A percentile compares a stretch with the other conserved stretches of the same genome.
phyloP scores from a whole-genome alignment of 2,329 filamentous ascomycete genomes.

The Podosphaera xanthii region DNA sequence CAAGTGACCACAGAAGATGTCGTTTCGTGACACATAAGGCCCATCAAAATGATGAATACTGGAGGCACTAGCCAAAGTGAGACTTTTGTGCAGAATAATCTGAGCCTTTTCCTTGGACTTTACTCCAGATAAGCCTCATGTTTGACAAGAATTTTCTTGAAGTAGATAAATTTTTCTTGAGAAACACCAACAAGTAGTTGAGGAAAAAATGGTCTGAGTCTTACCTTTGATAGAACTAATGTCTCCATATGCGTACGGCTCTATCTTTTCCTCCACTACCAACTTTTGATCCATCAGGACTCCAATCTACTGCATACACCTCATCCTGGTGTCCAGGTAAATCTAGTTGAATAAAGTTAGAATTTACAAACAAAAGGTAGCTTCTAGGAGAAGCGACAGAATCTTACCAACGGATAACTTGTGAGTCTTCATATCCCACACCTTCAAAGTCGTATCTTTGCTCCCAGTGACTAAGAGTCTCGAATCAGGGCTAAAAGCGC shows the following conservation, averaged over 20 bases:
- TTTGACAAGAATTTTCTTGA: too few relatives aligned
- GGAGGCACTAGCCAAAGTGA: too few relatives aligned
- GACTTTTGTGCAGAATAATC: too few relatives aligned
- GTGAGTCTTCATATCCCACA: slow-evolving; percentile 74
- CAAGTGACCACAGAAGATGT: too few relatives aligned
- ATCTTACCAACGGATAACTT: slow-evolving; percentile 38
- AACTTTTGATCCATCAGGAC: slow-evolving; percentile 68
- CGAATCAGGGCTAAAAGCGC: slow-evolving; percentile 78
- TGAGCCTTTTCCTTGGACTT: too few relatives aligned
- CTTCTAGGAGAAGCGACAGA: neutral
- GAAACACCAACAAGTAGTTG: too few relatives aligned
- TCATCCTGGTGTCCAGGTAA: slow-evolving; percentile 80
- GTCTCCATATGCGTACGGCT: slow-evolving; percentile 42
- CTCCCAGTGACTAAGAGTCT: slow-evolving; percentile 68
- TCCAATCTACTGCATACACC: slow-evolving; percentile 90
- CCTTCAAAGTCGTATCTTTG: slow-evolving; percentile 68
- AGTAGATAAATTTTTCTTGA: too few relatives aligned
- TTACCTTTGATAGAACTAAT: slow-evolving; percentile 19
- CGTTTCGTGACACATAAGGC: too few relatives aligned
- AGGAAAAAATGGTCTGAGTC: too few relatives aligned
- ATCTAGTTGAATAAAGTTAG: slow-evolving; percentile 24
- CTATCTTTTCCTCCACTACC: slow-evolving; percentile 90
- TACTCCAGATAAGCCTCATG: too few relatives aligned
- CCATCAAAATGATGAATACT: too few relatives aligned
- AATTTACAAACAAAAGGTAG: neutral